phyloP scores from a whole-genome alignment of 129 eudicot genomes.

The Saposhnikovia divaricata region DNA sequence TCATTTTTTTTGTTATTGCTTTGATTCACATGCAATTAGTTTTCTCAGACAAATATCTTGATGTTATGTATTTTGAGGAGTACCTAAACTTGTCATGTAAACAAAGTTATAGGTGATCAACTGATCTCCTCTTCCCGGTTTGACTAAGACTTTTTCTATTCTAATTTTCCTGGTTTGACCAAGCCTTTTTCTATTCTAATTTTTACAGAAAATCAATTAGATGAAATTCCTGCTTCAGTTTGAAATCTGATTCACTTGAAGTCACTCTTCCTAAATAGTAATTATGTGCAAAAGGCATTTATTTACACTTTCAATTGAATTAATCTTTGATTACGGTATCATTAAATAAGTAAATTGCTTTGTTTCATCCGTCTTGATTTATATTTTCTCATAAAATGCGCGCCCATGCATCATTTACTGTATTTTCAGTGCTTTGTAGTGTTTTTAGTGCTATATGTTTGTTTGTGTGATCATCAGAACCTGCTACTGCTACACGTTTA shows the following conservation, averaged over 20 bases:
- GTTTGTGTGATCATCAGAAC: too few species aligned
- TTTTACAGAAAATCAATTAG: slow-evolving; percentile 64
- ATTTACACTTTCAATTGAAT: neutral
- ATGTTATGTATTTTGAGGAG: neutral
- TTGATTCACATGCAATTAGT: neutral
- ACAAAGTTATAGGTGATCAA: neutral
- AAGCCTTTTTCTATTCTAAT: neutral
- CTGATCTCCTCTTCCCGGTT: neutral
- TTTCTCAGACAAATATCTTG: neutral
- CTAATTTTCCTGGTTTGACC: too few species aligned
- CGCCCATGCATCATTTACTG: neutral
- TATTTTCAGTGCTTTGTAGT: too few species aligned
- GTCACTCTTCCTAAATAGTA: slow-evolving; percentile 75
- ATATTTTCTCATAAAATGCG: neutral
- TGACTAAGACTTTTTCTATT: too few species aligned
- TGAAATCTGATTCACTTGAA: slow-evolving; percentile 83
- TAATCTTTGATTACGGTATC: neutral
- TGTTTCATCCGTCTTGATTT: neutral
- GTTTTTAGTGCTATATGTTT: too few species aligned
- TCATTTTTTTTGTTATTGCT: neutral
- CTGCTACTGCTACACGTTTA: too few species aligned
- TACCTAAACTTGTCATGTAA: neutral
- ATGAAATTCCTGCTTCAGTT: slow-evolving; percentile 86
- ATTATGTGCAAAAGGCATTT: slow-evolving; percentile 70
- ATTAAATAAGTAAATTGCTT: neutral